A percentile compares a stretch with the other conserved stretches of the same genome.
phyloP scores from a whole-genome alignment of 306 rosid species.

The Quillaja saponaria region DNA sequence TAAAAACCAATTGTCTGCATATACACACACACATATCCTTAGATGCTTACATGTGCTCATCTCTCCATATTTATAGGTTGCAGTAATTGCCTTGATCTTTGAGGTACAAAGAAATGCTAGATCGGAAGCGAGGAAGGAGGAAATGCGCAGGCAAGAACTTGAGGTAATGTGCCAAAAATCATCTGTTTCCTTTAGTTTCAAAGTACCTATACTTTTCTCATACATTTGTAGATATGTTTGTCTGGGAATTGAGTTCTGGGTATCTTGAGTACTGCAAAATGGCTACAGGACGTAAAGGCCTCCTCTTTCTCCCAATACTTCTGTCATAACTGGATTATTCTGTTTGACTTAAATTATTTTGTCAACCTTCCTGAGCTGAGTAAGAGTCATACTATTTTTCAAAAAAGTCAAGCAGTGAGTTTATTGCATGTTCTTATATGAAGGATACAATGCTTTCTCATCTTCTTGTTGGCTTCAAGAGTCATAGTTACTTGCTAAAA shows the following conservation, averaged over 20 bases:
- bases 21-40: conserved; percentile 11
- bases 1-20: conserved; percentile 13
- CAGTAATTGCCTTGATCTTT: conserved; percentile 61
- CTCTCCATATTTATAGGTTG: conserved; percentile 60
- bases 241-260: background rate
- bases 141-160: conserved; percentile 66
- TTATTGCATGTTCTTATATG: conserved; percentile 11
- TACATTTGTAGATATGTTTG: background rate
- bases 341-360: background rate
- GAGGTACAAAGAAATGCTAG: conserved; percentile 94
- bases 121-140: conserved; percentile 95
- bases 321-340: no score
- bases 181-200: conserved; percentile 10
- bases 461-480: background rate
- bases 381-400: conserved; percentile 8
- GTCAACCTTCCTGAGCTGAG: conserved; percentile 10
- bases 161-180: conserved; percentile 54
- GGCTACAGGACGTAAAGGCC: background rate
- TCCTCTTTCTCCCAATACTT: background rate
- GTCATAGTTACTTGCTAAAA: conserved; percentile 10
- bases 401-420: no score
- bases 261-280: conserved; percentile 3
- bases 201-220: background rate
- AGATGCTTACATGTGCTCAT: conserved; percentile 15
- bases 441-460: background rate